A percentile compares a stretch with the other conserved stretches of the same genome.
These are phyloP conservation scores for Sarocladium kiliense DNA, from an alignment of 2,329 filamentous ascomycete species.

Conservation along the genomic window DNA sequence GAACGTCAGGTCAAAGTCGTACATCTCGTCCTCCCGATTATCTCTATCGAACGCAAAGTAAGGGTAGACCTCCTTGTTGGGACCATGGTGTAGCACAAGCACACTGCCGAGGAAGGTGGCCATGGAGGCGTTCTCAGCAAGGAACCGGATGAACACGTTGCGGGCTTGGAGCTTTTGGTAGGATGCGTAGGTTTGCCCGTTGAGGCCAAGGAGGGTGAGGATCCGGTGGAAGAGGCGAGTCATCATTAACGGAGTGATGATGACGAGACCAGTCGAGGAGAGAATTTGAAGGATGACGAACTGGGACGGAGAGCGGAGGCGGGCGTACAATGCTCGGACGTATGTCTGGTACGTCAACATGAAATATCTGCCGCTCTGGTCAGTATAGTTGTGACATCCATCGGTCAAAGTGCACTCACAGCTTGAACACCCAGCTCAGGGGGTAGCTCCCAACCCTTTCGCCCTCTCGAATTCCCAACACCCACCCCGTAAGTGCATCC, in stretches of 20 bases:
- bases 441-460: conserved; percentile 65
- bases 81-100: conserved; percentile 60
- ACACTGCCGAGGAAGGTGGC: conserved; percentile 62
- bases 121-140: conserved; percentile 66
- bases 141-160: conserved; percentile 62
- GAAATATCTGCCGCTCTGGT: conserved; percentile 46
- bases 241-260: conserved; percentile 61
- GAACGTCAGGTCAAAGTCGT: conserved; percentile 60
- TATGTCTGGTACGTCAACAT: conserved; percentile 68
- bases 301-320: conserved; percentile 58
- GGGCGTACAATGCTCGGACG: conserved; percentile 63
- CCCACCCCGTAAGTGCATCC: conserved; percentile 61
- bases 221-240: conserved; percentile 52
- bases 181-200: conserved; percentile 53
- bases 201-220: conserved; percentile 49
- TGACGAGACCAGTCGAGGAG: conserved; percentile 57
- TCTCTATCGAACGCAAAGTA: conserved; percentile 60
- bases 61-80: conserved; percentile 63
- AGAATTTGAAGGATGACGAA: conserved; percentile 62
- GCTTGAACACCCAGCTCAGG: conserved; percentile 66
- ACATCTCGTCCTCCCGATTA: conserved; percentile 36
- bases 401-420: conserved; percentile 37
- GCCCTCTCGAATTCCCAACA: conserved; percentile 59
- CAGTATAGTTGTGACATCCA: conserved; percentile 4
- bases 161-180: conserved; percentile 63